phyloP scores from a whole-genome alignment of 2,329 filamentous ascomycete species.

The Leptographium flavum region DNA sequence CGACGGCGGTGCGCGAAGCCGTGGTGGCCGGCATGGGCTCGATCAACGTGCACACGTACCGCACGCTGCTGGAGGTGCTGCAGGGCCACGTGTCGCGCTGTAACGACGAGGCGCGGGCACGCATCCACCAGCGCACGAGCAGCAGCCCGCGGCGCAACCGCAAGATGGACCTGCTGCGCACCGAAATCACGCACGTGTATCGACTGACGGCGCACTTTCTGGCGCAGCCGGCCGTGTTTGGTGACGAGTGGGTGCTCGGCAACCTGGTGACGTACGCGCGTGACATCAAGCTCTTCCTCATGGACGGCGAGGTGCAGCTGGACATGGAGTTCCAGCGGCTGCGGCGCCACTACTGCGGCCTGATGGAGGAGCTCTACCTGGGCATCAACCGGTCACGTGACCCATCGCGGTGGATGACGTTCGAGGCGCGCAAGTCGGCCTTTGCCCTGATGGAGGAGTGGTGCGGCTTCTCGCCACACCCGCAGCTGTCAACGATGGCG shows the following conservation, averaged over 20 bases:
- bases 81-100: constrained; percentile 76
- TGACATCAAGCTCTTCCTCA: constrained; percentile 85
- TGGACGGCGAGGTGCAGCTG: constrained; percentile 86
- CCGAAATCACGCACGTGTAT: constrained; percentile 92
- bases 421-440: constrained; percentile 87
- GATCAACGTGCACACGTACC: constrained; percentile 89
- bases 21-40: constrained; percentile 86
- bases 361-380: constrained; percentile 87
- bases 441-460: constrained; percentile 98
- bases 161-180: constrained; percentile 74
- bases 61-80: constrained; percentile 76
- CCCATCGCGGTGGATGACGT: constrained; percentile 88
- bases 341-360: constrained; percentile 81
- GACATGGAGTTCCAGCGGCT: constrained; percentile 91
- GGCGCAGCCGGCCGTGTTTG: constrained; percentile 60
- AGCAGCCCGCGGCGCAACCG: constrained; percentile 72
- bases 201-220: constrained; percentile 86
- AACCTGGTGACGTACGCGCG: constrained; percentile 84
- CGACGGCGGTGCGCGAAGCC: constrained; percentile 71
- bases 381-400: constrained; percentile 77
- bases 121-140: constrained; percentile 73
- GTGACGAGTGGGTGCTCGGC: constrained; percentile 79
- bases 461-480: constrained; percentile 94
- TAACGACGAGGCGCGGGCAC: constrained; percentile 74
- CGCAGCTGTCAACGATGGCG: constrained; percentile 58